Percentiles rank a stretch among this genome's conserved stretches.
phyloP scores from a whole-genome alignment of 2,329 filamentous ascomycete species.

The Boeremia lycopersici region DNA sequence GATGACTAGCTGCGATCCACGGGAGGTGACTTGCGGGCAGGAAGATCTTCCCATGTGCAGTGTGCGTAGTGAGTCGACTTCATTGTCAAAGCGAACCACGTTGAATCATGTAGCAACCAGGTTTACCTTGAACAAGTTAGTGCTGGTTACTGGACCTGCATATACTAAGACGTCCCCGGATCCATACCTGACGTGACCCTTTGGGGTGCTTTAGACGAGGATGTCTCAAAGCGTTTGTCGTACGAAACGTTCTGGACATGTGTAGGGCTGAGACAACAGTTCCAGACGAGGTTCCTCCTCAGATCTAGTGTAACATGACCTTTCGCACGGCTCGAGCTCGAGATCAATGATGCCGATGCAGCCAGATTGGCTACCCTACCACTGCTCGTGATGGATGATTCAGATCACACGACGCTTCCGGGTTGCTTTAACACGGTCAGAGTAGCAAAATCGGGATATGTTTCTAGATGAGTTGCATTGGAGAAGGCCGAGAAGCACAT shows the following conservation, averaged over 20 bases:
- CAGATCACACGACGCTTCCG: conserved; percentile 3
- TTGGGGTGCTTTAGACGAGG: conserved; percentile 14
- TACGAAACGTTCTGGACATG: conserved; percentile 34
- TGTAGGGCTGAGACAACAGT: conserved; percentile 37
- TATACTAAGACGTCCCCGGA: conserved; percentile 19
- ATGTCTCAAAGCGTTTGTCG: conserved; percentile 22
- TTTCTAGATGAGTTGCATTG: background rate
- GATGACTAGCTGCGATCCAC: conserved; percentile 2
- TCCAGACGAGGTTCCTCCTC: conserved; percentile 23
- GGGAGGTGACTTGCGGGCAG: background rate
- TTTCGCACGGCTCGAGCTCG: background rate
- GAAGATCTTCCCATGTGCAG: conserved; percentile 1
- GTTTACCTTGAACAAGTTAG: conserved; percentile 11
- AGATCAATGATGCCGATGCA: background rate
- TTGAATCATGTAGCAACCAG: conserved; percentile 8
- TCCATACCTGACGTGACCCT: conserved; percentile 17
- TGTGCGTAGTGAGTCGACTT: conserved; percentile 4
- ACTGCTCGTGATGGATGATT: background rate
- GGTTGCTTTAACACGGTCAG: background rate
- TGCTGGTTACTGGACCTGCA: conserved; percentile 6
- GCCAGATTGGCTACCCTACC: conserved; percentile 9
- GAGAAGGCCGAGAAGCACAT: background rate
- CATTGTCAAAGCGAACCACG: conserved; percentile 8
- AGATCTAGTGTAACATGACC: background rate
- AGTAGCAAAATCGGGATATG: background rate